These are phyloP conservation scores for Heracleum sosnowskyi DNA, from an alignment of 129 eudicot genomes.

Conservation along the genomic window DNA sequence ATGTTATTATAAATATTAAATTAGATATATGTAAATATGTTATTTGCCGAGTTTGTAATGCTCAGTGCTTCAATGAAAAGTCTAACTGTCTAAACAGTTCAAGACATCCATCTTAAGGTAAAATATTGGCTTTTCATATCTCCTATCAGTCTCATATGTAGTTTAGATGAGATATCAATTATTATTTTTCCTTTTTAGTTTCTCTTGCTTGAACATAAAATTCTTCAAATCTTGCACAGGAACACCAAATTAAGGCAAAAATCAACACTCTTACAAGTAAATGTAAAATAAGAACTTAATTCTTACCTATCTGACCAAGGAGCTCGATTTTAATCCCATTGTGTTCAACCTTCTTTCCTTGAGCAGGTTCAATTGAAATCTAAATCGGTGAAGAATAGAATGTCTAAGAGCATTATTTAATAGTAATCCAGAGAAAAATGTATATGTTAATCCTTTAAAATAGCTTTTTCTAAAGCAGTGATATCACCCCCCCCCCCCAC, in stretches of 20 bases:
- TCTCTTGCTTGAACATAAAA: neutral
- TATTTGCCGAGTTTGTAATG: neutral
- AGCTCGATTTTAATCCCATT: too few relatives aligned
- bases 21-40: neutral
- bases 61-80: neutral
- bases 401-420: neutral
- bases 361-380: too few relatives aligned
- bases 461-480: too few relatives aligned
- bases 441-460: neutral
- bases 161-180: neutral
- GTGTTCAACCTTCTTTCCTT: too few relatives aligned
- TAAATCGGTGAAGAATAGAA: slow-evolving; percentile 9
- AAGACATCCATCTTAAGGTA: neutral
- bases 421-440: neutral
- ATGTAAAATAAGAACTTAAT: neutral
- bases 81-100: too few relatives aligned
- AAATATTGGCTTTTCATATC: neutral
- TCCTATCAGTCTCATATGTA: neutral
- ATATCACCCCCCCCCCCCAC: too few relatives aligned
- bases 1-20: neutral
- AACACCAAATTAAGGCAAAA: neutral
- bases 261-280: neutral
- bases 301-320: too few relatives aligned
- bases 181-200: neutral
- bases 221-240: neutral